phyloP scores from a whole-genome alignment of 1,284 basidiomycete genomes.

The Sporisorium iseilematis-ciliati region DNA sequence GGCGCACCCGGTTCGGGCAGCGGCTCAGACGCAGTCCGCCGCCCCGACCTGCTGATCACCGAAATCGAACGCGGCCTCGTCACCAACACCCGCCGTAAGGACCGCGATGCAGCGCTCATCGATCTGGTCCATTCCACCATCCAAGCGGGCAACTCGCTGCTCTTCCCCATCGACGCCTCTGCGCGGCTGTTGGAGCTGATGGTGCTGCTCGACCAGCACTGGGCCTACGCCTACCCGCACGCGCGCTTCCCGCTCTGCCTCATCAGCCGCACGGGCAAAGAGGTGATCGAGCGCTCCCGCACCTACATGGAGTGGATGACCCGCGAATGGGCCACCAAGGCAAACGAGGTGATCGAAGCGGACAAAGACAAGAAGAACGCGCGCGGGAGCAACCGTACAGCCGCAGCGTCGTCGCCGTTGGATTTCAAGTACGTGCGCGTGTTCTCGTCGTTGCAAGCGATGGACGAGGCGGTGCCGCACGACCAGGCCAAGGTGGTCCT shows the following conservation, averaged over 20 bases:
- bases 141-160: conserved; percentile 82
- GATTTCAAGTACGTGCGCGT: conserved; percentile 79
- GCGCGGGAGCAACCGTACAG: conserved; percentile 6
- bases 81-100: conserved; percentile 86
- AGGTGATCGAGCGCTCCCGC: conserved; percentile 92
- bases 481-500: conserved; percentile 85
- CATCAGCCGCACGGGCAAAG: conserved; percentile 86
- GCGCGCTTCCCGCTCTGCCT: conserved; percentile 78
- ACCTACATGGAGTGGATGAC: conserved; percentile 99
- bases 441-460: conserved; percentile 83
- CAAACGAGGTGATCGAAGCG: conserved; percentile 45
- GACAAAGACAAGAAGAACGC: conserved; percentile 23
- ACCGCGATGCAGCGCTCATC: conserved; percentile 79
- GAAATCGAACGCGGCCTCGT: conserved; percentile 84
- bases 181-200: conserved; percentile 92
- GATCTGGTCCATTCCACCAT: conserved; percentile 83
- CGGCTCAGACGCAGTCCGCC: conserved; percentile 54
- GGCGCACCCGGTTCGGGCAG: conserved; percentile 33
- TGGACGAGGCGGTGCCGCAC: conserved; percentile 84
- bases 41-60: conserved; percentile 81
- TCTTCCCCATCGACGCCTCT: conserved; percentile 93
- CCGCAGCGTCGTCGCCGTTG: conserved; percentile 49
- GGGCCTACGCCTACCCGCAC: conserved; percentile 84
- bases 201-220: conserved; percentile 95
- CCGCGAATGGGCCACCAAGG: conserved; percentile 78